A percentile compares a stretch with the other conserved stretches of the same genome.
These are phyloP conservation scores for Prunus kanzakura DNA, from an alignment of 306 rosid genomes.

Conservation along the genomic window DNA sequence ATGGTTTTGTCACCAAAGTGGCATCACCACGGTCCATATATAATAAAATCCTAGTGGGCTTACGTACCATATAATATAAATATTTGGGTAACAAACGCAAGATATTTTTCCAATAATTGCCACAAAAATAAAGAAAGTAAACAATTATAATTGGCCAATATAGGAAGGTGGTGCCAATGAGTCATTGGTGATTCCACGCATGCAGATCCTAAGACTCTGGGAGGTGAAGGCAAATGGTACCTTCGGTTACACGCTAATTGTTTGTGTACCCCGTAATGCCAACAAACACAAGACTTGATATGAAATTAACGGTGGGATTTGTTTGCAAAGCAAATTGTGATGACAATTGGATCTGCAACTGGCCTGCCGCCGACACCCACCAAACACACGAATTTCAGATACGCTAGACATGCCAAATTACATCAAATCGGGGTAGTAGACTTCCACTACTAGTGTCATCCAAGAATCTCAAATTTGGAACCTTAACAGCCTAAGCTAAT, in stretches of 20 bases:
- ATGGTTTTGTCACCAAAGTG: constrained; percentile 17
- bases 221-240: neutral
- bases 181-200: neutral
- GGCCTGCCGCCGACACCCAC: too few species aligned
- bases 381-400: too few species aligned
- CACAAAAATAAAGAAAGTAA: neutral
- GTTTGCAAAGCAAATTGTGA: neutral
- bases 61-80: neutral
- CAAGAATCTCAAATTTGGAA: constrained; percentile 1
- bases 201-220: neutral
- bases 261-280: neutral
- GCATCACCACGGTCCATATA: constrained; percentile 1
- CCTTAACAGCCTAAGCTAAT: neutral
- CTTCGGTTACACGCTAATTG: constrained; percentile 6
- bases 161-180: neutral
- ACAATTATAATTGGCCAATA: too few species aligned
- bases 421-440: constrained; percentile 15
- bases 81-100: neutral
- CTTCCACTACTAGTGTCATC: constrained; percentile 12
- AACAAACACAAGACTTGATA: neutral
- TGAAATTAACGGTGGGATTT: neutral
- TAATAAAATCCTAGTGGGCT: too few species aligned
- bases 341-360: neutral
- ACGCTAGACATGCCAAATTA: neutral
- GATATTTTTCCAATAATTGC: neutral